Evolutionary conservation across 2,329 filamentous ascomycete genomes (phyloP).

Genomic region (Penicillium sp.): DNA sequence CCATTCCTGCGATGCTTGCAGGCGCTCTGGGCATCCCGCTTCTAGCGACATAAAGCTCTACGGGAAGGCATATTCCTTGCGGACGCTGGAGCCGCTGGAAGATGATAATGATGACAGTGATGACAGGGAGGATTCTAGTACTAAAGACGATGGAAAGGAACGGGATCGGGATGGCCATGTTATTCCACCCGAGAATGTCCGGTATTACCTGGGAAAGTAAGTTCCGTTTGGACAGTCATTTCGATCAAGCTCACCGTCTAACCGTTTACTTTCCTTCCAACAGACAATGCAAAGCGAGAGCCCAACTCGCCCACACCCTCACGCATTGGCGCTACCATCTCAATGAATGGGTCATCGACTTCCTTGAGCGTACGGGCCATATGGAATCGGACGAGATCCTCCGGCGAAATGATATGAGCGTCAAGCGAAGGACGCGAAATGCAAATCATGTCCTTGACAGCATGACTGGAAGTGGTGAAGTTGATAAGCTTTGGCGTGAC

Average conservation of each 20-base stretch:
- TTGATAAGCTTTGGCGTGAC: slow-evolving; percentile 61
- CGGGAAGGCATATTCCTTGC: slow-evolving; percentile 64
- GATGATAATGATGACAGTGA: slow-evolving; percentile 48
- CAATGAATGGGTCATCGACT: slow-evolving; percentile 67
- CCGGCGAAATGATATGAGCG: slow-evolving; percentile 60
- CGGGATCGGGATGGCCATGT: slow-evolving; percentile 46
- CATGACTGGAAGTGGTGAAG: slow-evolving; percentile 60
- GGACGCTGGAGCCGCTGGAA: slow-evolving; percentile 63
- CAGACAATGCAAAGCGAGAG: slow-evolving; percentile 60
- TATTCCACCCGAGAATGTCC: slow-evolving; percentile 45
- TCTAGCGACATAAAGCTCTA: slow-evolving; percentile 62
- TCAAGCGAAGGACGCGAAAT: slow-evolving; percentile 57
- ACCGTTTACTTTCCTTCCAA: background rate
- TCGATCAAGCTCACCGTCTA: background rate
- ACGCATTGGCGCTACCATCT: slow-evolving; percentile 74
- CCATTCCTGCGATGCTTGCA: slow-evolving; percentile 67
- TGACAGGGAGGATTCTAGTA: slow-evolving; percentile 30
- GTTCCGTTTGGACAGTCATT: slow-evolving; percentile 6
- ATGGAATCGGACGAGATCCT: slow-evolving; percentile 58
- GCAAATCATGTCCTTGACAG: slow-evolving; percentile 63
- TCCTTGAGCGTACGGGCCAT: slow-evolving; percentile 59
- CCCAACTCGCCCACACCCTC: slow-evolving; percentile 67
- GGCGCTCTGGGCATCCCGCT: slow-evolving; percentile 65
- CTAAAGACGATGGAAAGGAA: slow-evolving; percentile 33
- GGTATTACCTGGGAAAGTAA: slow-evolving; percentile 55